Base-by-base conservation (phyloP, 441 rosid genomes). In the Erodium trifolium region DNA sequence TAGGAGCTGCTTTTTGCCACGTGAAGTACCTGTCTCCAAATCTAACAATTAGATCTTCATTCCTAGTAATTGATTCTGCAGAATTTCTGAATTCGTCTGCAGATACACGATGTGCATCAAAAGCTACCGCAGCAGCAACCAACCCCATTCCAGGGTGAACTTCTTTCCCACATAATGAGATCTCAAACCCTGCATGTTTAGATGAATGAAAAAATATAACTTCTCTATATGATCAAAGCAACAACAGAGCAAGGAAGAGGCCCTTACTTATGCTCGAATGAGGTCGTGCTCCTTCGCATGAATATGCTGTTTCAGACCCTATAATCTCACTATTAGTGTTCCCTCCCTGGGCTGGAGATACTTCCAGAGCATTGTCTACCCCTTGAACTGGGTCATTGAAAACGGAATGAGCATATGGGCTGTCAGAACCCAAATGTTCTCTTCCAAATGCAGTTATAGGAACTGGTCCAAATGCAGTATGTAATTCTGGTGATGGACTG, bases 131-230 rank as follows among this genome's bases (percentile, higher is more conserved):
- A 60, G 96, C 96, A 51, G 96, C 90, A 18, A 73, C 75, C 23
- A 74, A 82, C 67, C 96, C 94, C 91, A 89, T 89, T 43, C 94
- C 92, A 12, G 81, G 75, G 55, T 35, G 76, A 69, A 89, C 88
- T 78, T 92, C 91, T 68, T 83, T 86, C 73, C 87, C 82, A 78
- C 97, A 89, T 31, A 92, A 84, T 70, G 97, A 92, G 77, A 92
- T 76, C 82, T 88, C 90, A 78, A 88, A 78, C 68, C 83, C 97
- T 91, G 85, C 73, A 82, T 71, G 71, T 37, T 70, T 19, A 78
- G 73, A 65, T 57, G 63, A 69, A 47, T 74, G 67, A 70, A 53
- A 71, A 70, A 34, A 68, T 71, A 57, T 57, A 17, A 57, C 9
- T 16, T 57, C 29, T 17, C 19, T 6, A 57, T 17, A 57, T 6